Evolutionary conservation across 2,329 filamentous ascomycete species (phyloP).

Genomic region (Penicillium fuscoglaucum): DNA sequence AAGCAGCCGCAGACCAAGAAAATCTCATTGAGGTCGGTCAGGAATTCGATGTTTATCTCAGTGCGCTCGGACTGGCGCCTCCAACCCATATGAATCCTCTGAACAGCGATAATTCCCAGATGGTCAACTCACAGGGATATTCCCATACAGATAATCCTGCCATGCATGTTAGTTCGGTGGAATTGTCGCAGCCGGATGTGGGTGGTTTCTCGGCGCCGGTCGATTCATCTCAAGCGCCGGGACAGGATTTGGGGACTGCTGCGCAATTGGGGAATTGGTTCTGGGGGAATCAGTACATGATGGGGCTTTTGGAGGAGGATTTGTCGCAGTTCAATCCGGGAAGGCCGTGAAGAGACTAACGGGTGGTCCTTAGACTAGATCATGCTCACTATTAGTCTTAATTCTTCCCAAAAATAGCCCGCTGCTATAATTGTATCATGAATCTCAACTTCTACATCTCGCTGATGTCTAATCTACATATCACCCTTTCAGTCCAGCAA

Average conservation of each 20-base stretch:
- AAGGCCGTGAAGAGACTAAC: background rate
- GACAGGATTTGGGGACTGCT: constrained; percentile 2
- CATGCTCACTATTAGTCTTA: background rate
- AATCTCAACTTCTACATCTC: background rate
- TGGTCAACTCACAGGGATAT: background rate
- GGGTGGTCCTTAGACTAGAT: background rate
- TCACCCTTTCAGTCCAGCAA: constrained; percentile 15
- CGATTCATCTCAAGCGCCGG: constrained; percentile 18
- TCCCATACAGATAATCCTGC: constrained; percentile 11
- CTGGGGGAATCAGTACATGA: constrained; percentile 64
- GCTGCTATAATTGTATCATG: background rate
- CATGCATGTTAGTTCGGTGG: constrained; percentile 2
- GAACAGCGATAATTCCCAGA: background rate
- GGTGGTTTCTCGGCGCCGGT: constrained; percentile 6
- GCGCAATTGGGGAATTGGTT: constrained; percentile 64
- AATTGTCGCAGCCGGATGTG: background rate
- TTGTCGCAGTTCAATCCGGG: constrained; percentile 32
- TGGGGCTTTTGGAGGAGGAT: constrained; percentile 65
- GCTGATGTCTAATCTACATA: background rate
- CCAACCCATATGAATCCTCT: constrained; percentile 3
- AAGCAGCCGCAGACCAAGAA: constrained; percentile 50
- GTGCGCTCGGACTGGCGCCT: constrained; percentile 61
- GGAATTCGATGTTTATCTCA: constrained; percentile 66
- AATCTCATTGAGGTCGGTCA: constrained; percentile 54
- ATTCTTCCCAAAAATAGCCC: background rate